These are phyloP conservation scores for Sarocladiaceae sp. DNA, from an alignment of 2,329 filamentous ascomycete genomes.

Conservation along the genomic window DNA sequence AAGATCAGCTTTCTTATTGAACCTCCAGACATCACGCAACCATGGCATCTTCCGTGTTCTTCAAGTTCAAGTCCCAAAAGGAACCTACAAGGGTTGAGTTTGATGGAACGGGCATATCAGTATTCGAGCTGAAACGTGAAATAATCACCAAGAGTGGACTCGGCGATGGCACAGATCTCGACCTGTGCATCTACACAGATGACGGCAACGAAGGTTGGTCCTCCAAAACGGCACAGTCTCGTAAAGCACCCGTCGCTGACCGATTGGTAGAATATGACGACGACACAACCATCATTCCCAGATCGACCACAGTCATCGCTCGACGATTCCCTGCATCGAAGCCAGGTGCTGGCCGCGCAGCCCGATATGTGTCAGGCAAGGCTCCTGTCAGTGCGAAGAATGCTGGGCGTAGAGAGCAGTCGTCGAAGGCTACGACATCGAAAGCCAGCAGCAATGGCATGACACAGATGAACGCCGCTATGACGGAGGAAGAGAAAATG, in stretches of 20 bases:
- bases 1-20: conserved; percentile 1
- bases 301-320: conserved; percentile 89
- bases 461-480: conserved; percentile 64
- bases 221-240: neutral
- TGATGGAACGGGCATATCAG: conserved; percentile 94
- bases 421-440: conserved; percentile 48
- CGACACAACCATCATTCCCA: conserved; percentile 93
- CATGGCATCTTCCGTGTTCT: conserved; percentile 97
- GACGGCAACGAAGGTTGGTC: conserved; percentile 75
- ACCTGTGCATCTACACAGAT: conserved; percentile 88
- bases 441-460: conserved; percentile 54
- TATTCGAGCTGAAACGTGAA: conserved; percentile 97
- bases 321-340: conserved; percentile 77
- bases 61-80: conserved; percentile 99
- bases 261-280: conserved; percentile 76
- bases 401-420: conserved; percentile 58
- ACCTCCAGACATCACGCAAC: conserved; percentile 19
- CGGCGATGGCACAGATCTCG: conserved; percentile 93
- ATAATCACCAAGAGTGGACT: conserved; percentile 93
- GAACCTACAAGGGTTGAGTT: conserved; percentile 92
- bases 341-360: conserved; percentile 81
- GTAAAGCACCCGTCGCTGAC: conserved; percentile 19
- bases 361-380: conserved; percentile 92
- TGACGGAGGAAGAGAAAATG: conserved; percentile 92
- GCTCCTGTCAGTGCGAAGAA: conserved; percentile 88